Evolutionary conservation across 495 filamentous ascomycete genomes (phyloP).

Genomic region (Neurospora sublineolata): DNA sequence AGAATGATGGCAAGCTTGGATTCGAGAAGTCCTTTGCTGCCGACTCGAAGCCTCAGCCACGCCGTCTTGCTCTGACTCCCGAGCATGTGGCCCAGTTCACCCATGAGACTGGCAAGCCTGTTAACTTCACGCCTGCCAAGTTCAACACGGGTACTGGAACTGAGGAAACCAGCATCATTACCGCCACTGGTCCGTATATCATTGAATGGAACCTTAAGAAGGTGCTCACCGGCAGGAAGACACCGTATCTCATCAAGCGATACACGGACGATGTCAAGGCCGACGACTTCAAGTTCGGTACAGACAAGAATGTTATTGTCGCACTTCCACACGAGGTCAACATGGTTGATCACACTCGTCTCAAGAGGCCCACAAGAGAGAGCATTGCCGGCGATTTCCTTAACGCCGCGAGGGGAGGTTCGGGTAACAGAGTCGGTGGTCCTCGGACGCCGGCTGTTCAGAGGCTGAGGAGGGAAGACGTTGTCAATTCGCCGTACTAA

Average conservation of each 20-base stretch:
- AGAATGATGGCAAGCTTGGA: slow-evolving; percentile 93
- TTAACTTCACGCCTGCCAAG: slow-evolving; percentile 80
- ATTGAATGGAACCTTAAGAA: slow-evolving; percentile 94
- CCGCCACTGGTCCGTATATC: slow-evolving; percentile 94
- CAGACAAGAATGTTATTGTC: slow-evolving; percentile 95
- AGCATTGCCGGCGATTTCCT: slow-evolving; percentile 58
- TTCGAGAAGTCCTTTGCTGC: slow-evolving; percentile 91
- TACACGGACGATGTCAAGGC: slow-evolving; percentile 92
- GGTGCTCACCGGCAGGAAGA: slow-evolving; percentile 62
- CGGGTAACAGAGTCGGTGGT: slow-evolving; percentile 25
- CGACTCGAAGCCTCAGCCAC: slow-evolving; percentile 84
- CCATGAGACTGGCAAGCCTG: slow-evolving; percentile 76
- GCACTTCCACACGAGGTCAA: slow-evolving; percentile 95
- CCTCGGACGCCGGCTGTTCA: slow-evolving; percentile 35
- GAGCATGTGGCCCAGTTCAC: slow-evolving; percentile 93
- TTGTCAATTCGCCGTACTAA: slow-evolving; percentile 79
- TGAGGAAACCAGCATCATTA: slow-evolving; percentile 83
- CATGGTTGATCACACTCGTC: slow-evolving; percentile 76
- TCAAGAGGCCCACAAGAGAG: slow-evolving; percentile 84
- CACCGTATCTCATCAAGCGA: slow-evolving; percentile 91
- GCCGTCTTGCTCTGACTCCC: slow-evolving; percentile 77
- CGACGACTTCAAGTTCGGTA: slow-evolving; percentile 97
- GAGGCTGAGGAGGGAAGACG: slow-evolving; percentile 56
- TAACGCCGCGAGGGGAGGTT: slow-evolving; percentile 35
- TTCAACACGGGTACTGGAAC: slow-evolving; percentile 84